Conservation (phyloP, 805 yeast genomes). For the Wickerhamiella australiensis region DNA sequence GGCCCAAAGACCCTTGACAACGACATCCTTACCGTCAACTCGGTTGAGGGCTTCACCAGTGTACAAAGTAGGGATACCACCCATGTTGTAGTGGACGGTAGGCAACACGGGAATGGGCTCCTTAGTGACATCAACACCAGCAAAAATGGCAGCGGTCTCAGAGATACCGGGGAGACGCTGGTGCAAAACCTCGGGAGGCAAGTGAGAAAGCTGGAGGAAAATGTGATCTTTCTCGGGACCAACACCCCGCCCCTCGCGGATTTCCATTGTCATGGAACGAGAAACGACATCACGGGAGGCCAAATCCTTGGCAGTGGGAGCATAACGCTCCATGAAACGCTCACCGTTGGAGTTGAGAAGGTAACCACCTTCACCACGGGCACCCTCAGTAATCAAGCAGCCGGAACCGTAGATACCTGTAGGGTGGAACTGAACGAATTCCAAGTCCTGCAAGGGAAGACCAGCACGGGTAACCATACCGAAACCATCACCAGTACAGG, state of each 20-base stretch:
- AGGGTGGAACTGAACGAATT: slow-evolving; percentile 97
- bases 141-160: slow-evolving; percentile 94
- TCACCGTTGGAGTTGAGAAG: slow-evolving; percentile 94
- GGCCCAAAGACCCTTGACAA: slow-evolving; percentile 87
- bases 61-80: slow-evolving; percentile 98
- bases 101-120: slow-evolving; percentile 98
- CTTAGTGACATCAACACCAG: slow-evolving; percentile 98
- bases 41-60: slow-evolving; percentile 88
- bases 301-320: slow-evolving; percentile 95
- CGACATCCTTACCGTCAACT: slow-evolving; percentile 76
- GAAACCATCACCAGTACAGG: slow-evolving; percentile 98
- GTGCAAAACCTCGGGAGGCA: slow-evolving; percentile 81
- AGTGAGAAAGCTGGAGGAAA: slow-evolving; percentile 82
- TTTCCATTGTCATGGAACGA: slow-evolving; percentile 96
- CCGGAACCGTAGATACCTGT: slow-evolving; percentile 99
- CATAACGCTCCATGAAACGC: slow-evolving; percentile 98
- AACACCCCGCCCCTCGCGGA: slow-evolving; percentile 98
- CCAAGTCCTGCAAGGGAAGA: slow-evolving; percentile 92
- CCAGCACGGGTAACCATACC: slow-evolving; percentile 99
- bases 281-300: slow-evolving; percentile 98
- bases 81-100: slow-evolving; percentile 98
- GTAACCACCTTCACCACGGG: slow-evolving; percentile 99
- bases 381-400: slow-evolving; percentile 97
- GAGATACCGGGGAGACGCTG: slow-evolving; percentile 99
- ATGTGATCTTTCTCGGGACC: slow-evolving; percentile 94